Evolutionary conservation across 1,284 basidiomycete genomes (phyloP).

Genomic region (Crucibulum parvulum): DNA sequence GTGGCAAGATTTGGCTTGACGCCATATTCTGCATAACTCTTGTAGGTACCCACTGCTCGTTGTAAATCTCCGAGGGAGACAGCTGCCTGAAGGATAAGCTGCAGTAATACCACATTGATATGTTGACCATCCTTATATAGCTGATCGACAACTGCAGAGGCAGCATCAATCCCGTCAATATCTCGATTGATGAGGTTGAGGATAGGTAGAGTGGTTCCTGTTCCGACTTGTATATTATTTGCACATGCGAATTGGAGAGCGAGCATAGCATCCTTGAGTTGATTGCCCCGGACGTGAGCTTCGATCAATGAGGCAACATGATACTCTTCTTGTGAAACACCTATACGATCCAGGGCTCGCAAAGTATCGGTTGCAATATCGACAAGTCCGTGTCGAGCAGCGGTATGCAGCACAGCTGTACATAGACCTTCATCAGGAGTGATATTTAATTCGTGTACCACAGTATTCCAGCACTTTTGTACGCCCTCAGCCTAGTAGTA

Average conservation of each 20-base stretch:
- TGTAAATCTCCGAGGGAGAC: conserved; percentile 72
- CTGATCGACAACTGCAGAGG: conserved; percentile 71
- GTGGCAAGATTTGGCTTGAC: conserved; percentile 67
- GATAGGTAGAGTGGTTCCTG: conserved; percentile 59
- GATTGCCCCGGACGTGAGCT: conserved; percentile 58
- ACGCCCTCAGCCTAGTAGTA: conserved; percentile 69
- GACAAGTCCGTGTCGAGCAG: conserved; percentile 73
- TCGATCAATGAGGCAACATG: conserved; percentile 77
- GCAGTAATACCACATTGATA: conserved; percentile 67
- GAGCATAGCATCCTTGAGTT: conserved; percentile 65
- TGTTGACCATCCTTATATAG: conserved; percentile 57
- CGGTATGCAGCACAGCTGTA: conserved; percentile 72
- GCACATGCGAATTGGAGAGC: conserved; percentile 63
- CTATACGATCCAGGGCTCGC: conserved; percentile 53
- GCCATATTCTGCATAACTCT: conserved; percentile 61
- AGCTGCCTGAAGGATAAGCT: conserved; percentile 71
- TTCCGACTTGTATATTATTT: conserved; percentile 49
- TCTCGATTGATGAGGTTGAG: conserved; percentile 53
- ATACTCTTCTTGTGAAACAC: conserved; percentile 64
- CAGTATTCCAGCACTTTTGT: conserved; percentile 64
- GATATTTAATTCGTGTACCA: conserved; percentile 57
- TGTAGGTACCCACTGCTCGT: conserved; percentile 81
- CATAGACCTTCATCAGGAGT: conserved; percentile 80
- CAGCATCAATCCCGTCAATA: conserved; percentile 64
- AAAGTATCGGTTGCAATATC: conserved; percentile 74